Evolutionary conservation across 2,329 filamentous ascomycete species (phyloP), one percentile per base, ranked within the genome.

Genomic region (Talaromyces albobiverticillius): DNA sequence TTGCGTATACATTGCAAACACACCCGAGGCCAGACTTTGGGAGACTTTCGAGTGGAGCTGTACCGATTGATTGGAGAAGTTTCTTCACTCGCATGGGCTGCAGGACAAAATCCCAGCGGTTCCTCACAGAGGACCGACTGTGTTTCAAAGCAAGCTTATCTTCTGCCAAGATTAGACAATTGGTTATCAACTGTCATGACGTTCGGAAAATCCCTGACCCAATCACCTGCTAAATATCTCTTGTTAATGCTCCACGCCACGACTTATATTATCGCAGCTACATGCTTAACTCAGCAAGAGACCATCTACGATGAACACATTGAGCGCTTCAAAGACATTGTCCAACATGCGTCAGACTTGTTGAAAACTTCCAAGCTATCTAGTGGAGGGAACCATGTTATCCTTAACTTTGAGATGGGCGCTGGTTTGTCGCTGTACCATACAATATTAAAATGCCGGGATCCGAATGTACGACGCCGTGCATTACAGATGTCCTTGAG

Each of bases 381-480:
- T 2, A 16, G 31, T 23, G 43, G 29, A 7, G 34, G 26, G 16
- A 23, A 47, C 10, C 46, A 26, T 7, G n/a, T n/a, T n/a, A 26
- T 13, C 3, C 32, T 47, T 23, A 47, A n/a, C 10, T 47, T 36
- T 22, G 31, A 47, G 7, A 23, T 34, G 18, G 31, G 29, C 2
- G 46, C 32, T 20, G 31, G 46, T 1, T 8, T 34, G 46, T 26
- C 46, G n/a, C 22, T 68, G n/a, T 62, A 59, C 26, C 32, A 62
- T 13, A 62, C 61, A 7, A 54, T 49, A 8, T 34, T 62, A 22
- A 66, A 61, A 46, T 68, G 65, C 36, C 63, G 66, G n/a, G 46
- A 59, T 14, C 59, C 59, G 25, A 11, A 1, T 1, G 22, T 65
- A n/a, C 59, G 66, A 7, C 59, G 62, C 22, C 45, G 52, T 22